These are phyloP conservation scores for Chloris gayana DNA, from an alignment of 176 grass and related monocot genomes.

Conservation along the genomic window DNA sequence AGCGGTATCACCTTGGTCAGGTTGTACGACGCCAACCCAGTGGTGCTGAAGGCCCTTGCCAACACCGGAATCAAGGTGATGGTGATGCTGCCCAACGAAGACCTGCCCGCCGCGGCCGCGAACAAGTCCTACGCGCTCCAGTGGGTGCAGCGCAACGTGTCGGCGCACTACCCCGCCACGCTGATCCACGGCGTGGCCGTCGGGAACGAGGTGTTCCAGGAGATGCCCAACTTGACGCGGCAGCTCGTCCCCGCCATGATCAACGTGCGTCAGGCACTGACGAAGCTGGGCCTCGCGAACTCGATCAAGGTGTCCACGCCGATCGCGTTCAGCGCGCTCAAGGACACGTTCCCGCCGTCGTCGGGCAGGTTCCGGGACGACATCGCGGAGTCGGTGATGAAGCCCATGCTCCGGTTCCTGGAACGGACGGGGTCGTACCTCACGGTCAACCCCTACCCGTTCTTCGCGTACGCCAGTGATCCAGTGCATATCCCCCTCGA, in stretches of 20 bases:
- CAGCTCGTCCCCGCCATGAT: background rate
- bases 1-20: conserved; percentile 56
- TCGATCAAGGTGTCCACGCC: background rate
- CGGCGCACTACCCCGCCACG: background rate
- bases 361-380: no score
- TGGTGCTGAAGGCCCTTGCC: conserved; percentile 47
- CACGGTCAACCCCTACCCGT: no score
- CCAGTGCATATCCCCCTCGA: no score
- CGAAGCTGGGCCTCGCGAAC: background rate
- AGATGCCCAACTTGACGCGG: background rate
- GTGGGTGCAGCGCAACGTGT: background rate
- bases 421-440: no score
- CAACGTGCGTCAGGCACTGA: background rate
- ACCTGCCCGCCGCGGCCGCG: background rate
- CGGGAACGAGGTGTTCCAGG: background rate
- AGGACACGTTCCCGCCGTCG: no score
- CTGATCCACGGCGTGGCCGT: background rate
- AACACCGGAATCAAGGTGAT: conserved; percentile 55
- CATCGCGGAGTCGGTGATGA: no score
- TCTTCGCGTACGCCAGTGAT: no score
- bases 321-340: background rate
- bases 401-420: no score
- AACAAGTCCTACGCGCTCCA: background rate
- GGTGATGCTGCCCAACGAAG: background rate
- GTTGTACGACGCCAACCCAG: conserved; percentile 50